Conservation (phyloP, 1,284 basidiomycete species). For the Amylostereum areolatum region DNA sequence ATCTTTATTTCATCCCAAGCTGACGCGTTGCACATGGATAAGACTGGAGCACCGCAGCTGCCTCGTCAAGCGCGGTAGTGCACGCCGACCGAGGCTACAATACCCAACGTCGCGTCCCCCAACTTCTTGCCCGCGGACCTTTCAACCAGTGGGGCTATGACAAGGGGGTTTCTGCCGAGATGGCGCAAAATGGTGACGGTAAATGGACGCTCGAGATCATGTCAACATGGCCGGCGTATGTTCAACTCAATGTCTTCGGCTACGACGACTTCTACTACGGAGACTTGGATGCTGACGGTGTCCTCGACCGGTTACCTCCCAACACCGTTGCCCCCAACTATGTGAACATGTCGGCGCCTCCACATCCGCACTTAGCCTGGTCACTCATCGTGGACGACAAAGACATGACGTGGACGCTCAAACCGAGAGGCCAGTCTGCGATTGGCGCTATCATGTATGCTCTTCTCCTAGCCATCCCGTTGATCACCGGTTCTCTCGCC, state of each 20-base stretch:
- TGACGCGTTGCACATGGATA: constrained; percentile 1
- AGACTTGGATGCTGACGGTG: constrained; percentile 79
- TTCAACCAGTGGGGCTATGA: constrained; percentile 93
- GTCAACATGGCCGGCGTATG: constrained; percentile 80
- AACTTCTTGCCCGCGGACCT: constrained; percentile 77
- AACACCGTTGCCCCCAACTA: constrained; percentile 83
- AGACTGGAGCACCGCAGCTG: constrained; percentile 72
- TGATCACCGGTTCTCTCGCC: constrained; percentile 78
- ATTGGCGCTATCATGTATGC: constrained; percentile 84
- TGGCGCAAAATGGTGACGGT: constrained; percentile 57
- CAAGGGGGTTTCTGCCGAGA: constrained; percentile 64
- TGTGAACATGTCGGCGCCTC: constrained; percentile 84
- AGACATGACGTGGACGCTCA: constrained; percentile 68
- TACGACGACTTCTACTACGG: constrained; percentile 90
- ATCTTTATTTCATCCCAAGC: neutral
- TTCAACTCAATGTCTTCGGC: constrained; percentile 85
- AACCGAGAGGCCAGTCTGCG: constrained; percentile 75
- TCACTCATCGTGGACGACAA: constrained; percentile 73
- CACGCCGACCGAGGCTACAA: constrained; percentile 72
- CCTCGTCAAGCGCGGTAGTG: constrained; percentile 60
- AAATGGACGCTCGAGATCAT: constrained; percentile 80
- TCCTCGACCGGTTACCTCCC: constrained; percentile 85
- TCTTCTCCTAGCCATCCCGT: constrained; percentile 72
- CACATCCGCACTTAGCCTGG: constrained; percentile 80
- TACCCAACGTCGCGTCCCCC: constrained; percentile 70